Evolutionary conservation across 1,284 basidiomycete species (phyloP), one percentile per base, ranked within the genome.

Genomic region (Ustilago loliicola): DNA sequence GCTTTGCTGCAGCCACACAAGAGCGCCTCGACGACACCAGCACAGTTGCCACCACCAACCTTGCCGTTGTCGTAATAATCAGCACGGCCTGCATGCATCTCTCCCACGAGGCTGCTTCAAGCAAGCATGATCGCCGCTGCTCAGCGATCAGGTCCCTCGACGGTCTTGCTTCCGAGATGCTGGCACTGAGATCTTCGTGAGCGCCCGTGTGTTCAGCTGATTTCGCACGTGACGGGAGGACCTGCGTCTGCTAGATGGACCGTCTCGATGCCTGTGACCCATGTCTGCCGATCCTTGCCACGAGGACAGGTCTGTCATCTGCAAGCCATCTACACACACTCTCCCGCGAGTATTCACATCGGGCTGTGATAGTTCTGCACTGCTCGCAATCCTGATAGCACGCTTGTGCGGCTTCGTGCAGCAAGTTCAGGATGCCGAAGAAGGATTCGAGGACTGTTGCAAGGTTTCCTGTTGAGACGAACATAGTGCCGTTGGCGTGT

Each of bases 211-310:
- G n/a, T 45, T n/a, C 48, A 50, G 48, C 23, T 50, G 48, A 25
- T 50, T 11, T 50, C 48, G 48, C 13, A 27, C 15, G 48, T 25
- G 51, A 23, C 40, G 59, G 51, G 59, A 40, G 50, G 51, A 61
- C 51, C 59, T 61, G 50, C 59, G 29, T 21, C 30, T 38, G 50
- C 23, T 6, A 30, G 17, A 51, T 51, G 25, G 23, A 17, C 29
- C 50, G n/a, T 34, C 51, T 30, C 30, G 27, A 53, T n/a, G 51
- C 51, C 13, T 11, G n/a, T 17, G 51, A 13, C 2, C 29, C 19
- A 9, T 34, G 30, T 32, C 29, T 51, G 48, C 25, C 19, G 10
- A 19, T 27, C 30, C 15, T 32, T 5, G 51, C n/a, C 51, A 53
- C 17, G 27, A 32, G 50, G 15, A 40, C 38, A 40, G 7, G 15